Percentiles rank a stretch among this genome's conserved stretches.
These are phyloP conservation scores for Artomyces pyxidatus DNA, from an alignment of 768 basidiomycete species.

Conservation along the genomic window DNA sequence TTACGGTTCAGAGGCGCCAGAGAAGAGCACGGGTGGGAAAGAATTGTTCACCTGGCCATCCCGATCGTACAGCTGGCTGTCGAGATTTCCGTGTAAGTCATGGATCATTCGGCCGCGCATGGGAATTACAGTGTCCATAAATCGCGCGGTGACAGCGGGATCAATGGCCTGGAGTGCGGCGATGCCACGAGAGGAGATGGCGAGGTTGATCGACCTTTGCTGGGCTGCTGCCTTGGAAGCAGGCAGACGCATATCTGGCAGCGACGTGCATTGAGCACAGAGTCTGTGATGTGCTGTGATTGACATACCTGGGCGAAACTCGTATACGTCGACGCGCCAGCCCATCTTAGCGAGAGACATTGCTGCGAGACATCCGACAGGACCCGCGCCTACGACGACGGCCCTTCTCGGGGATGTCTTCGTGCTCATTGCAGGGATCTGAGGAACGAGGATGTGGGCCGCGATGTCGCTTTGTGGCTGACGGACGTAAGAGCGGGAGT, in stretches of 20 bases:
- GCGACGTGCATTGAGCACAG: constrained; percentile 5
- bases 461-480: not conserved
- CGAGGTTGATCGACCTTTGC: constrained; percentile 92
- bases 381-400: constrained; percentile 82
- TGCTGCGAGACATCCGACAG: constrained; percentile 90
- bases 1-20: constrained; percentile 17
- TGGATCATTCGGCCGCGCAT: constrained; percentile 98
- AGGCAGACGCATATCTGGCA: constrained; percentile 63
- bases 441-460: not conserved
- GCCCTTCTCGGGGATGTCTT: constrained; percentile 31
- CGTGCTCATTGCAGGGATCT: not conserved
- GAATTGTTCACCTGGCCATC: constrained; percentile 65
- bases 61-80: constrained; percentile 84
- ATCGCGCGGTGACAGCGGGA: constrained; percentile 54
- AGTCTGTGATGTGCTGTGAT: constrained; percentile 2
- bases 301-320: constrained; percentile 63
- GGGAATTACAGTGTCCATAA: constrained; percentile 77
- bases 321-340: constrained; percentile 77
- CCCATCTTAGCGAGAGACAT: constrained; percentile 79
- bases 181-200: constrained; percentile 90
- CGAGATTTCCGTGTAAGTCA: constrained; percentile 54
- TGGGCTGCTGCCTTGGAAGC: constrained; percentile 56
- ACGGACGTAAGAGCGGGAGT: not conserved
- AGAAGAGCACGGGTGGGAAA: constrained; percentile 5
- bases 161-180: constrained; percentile 81